Conservation (phyloP, 495 filamentous ascomycete species). For the Barbatosphaeria neglecta region DNA sequence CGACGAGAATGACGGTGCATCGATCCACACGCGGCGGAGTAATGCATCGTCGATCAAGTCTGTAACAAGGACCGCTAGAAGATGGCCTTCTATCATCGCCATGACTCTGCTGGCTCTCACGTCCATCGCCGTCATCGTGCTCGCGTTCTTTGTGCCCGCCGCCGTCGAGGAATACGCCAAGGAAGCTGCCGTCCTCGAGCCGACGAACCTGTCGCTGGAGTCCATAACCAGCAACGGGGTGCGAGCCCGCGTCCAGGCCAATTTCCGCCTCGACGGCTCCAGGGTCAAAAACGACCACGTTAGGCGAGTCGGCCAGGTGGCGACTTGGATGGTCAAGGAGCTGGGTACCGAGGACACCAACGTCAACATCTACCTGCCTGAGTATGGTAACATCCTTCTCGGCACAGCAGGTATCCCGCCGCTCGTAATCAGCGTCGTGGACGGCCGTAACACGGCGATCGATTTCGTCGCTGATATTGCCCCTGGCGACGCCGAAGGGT, state of each 20-base stretch:
- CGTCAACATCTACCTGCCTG: conserved; percentile 70
- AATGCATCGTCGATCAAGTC: conserved; percentile 8
- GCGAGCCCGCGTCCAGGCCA: conserved; percentile 63
- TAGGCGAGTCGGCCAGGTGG: conserved; percentile 59
- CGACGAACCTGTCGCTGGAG: conserved; percentile 70
- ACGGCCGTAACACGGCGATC: conserved; percentile 61
- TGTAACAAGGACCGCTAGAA: conserved; percentile 15
- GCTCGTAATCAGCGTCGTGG: conserved; percentile 60
- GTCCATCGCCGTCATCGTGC: conserved; percentile 36
- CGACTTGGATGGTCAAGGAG: conserved; percentile 70
- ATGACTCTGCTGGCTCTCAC: conserved; percentile 27
- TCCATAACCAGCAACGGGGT: conserved; percentile 70
- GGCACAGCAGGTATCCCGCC: conserved; percentile 66
- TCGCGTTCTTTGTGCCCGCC: conserved; percentile 69
- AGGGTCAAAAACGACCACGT: conserved; percentile 59
- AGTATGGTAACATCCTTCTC: conserved; percentile 66
- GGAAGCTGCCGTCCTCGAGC: conserved; percentile 67
- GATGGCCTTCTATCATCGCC: conserved; percentile 36
- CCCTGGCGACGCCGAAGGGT: conserved; percentile 64
- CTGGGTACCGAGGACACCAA: conserved; percentile 58
- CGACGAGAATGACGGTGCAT: conserved; percentile 18
- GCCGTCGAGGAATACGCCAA: conserved; percentile 75
- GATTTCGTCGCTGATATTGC: conserved; percentile 67
- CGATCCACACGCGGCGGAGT: conserved; percentile 13
- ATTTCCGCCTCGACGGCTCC: conserved; percentile 64